Evolutionary conservation across 306 rosid genomes (phyloP).

Genomic region (Betula pendula): DNA sequence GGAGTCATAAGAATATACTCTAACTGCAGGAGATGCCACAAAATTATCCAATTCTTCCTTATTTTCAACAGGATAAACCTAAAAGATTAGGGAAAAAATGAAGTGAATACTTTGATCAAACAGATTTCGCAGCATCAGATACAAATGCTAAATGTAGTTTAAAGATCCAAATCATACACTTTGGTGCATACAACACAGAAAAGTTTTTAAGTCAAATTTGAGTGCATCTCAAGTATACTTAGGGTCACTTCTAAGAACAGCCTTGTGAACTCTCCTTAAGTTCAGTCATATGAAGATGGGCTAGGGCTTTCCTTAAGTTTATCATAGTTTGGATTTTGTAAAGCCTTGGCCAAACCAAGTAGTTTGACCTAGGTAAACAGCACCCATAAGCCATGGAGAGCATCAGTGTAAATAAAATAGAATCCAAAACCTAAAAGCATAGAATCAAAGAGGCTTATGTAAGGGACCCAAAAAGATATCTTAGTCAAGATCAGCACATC

Average conservation of each 20-base stretch:
- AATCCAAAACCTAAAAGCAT: not conserved
- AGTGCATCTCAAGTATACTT: not conserved
- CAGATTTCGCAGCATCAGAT: not conserved
- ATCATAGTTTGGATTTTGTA: not conserved
- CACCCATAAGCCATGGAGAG: not conserved
- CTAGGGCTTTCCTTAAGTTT: not conserved
- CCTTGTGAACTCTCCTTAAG: not conserved
- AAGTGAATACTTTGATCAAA: not conserved
- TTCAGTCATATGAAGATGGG: not conserved
- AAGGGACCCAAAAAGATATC: not conserved
- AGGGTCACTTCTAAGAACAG: not conserved
- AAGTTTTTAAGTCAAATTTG: not conserved
- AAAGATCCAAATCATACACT: not conserved
- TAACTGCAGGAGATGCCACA: slow-evolving; percentile 62
- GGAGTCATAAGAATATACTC: slow-evolving; percentile 49
- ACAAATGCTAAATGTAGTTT: not conserved
- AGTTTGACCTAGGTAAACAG: not conserved
- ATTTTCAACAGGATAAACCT: slow-evolving; percentile 73
- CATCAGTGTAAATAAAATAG: not conserved
- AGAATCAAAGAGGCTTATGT: not conserved
- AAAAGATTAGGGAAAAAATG: slow-evolving; percentile 28
- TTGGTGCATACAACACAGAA: not conserved
- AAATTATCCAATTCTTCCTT: slow-evolving; percentile 53
- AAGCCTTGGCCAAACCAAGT: not conserved
- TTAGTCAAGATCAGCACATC: not conserved